phyloP scores from a whole-genome alignment of 2,329 filamentous ascomycete genomes.

The Pezicula carpinea region DNA sequence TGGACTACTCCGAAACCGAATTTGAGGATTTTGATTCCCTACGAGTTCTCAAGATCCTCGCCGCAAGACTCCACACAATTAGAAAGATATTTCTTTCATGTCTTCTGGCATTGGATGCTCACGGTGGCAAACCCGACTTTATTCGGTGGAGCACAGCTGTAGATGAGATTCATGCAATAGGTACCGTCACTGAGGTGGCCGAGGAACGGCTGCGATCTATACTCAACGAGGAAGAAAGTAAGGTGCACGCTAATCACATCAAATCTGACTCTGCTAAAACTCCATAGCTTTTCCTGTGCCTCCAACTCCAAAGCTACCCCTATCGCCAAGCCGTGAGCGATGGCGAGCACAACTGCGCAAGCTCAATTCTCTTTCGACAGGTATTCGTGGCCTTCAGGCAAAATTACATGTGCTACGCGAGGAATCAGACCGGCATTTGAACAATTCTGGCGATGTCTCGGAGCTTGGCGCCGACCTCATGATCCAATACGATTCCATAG shows the following conservation, averaged over 20 bases:
- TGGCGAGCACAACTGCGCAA: constrained; percentile 85
- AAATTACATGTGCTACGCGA: constrained; percentile 91
- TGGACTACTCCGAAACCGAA: constrained; percentile 58
- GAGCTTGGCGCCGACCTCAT: constrained; percentile 77
- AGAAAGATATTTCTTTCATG: constrained; percentile 85
- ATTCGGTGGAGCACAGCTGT: constrained; percentile 73
- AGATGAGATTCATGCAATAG: constrained; percentile 66
- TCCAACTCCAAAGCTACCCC: constrained; percentile 51
- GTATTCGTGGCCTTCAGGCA: constrained; percentile 86
- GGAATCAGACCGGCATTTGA: constrained; percentile 75
- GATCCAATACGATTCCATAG: constrained; percentile 91
- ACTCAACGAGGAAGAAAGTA: constrained; percentile 75
- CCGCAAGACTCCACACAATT: constrained; percentile 73
- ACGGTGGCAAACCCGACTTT: constrained; percentile 72
- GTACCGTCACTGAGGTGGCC: constrained; percentile 54
- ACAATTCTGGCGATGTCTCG: constrained; percentile 66
- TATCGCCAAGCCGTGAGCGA: constrained; percentile 74
- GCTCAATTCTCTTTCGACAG: constrained; percentile 81
- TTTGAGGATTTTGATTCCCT: constrained; percentile 75
- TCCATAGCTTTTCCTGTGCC: constrained; percentile 46
- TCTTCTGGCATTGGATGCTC: constrained; percentile 80
- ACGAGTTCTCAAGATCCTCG: constrained; percentile 74
- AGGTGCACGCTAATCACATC: constrained; percentile 30
- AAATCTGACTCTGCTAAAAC: constrained; percentile 21
- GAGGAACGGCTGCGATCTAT: constrained; percentile 64